Conservation (phyloP, 1,139 yeast species). For the Ashbya aceris region DNA sequence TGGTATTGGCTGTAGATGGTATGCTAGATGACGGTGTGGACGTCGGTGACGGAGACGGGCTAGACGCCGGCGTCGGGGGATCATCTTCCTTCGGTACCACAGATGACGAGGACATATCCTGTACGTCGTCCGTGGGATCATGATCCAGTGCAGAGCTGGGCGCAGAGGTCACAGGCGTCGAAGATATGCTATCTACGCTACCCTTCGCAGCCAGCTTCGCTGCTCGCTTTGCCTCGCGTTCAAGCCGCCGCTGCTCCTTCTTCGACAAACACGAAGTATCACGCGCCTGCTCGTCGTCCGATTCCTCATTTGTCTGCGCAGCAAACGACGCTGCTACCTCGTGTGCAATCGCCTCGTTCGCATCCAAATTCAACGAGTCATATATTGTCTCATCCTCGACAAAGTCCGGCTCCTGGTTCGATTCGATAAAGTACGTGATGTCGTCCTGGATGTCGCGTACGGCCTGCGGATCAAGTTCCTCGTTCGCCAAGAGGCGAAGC, state of each 20-base stretch:
- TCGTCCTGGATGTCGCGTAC: conserved; percentile 61
- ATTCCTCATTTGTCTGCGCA: conserved; percentile 26
- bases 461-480: conserved; percentile 49
- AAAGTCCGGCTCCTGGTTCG: conserved; percentile 64
- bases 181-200: conserved; percentile 14
- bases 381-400: conserved; percentile 71
- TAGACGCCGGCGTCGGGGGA: conserved; percentile 7
- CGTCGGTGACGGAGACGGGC: conserved; percentile 16
- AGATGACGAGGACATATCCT: neutral
- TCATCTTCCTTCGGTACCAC: neutral
- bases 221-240: conserved; percentile 30
- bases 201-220: conserved; percentile 27
- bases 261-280: conserved; percentile 26
- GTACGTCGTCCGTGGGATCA: neutral
- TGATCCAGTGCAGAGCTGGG: conserved; percentile 1
- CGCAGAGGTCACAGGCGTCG: conserved; percentile 10
- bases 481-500: conserved; percentile 55
- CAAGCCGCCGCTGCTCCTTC: conserved; percentile 28
- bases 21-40: conserved; percentile 10
- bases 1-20: conserved; percentile 10
- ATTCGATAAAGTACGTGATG: conserved; percentile 59
- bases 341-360: conserved; percentile 42
- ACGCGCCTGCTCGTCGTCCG: conserved; percentile 11
- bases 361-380: conserved; percentile 53
- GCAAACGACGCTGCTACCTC: conserved; percentile 38